Evolutionary conservation across 2,329 filamentous ascomycete species (phyloP).

Genomic region (Ophiostoma triangulosporum): DNA sequence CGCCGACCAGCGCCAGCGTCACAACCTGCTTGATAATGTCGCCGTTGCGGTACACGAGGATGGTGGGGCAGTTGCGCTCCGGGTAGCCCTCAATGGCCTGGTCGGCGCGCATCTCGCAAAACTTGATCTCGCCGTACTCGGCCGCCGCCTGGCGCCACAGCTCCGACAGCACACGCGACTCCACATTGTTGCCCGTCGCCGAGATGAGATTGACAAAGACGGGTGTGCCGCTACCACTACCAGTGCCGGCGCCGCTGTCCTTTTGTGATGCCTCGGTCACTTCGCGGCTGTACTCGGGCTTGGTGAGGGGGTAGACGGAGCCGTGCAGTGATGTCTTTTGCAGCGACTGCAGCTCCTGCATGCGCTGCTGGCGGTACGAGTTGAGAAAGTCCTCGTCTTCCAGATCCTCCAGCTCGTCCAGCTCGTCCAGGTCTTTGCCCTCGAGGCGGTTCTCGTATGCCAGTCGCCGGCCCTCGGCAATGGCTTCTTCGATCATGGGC

Average conservation of each 20-base stretch:
- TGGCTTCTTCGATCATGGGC: conserved; percentile 88
- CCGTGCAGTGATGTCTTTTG: conserved; percentile 71
- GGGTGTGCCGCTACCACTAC: conserved; percentile 17
- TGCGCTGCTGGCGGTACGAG: conserved; percentile 73
- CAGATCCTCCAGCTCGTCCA: conserved; percentile 86
- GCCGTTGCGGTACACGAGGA: conserved; percentile 81
- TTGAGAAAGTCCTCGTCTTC: conserved; percentile 91
- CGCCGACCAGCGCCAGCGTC: conserved; percentile 69
- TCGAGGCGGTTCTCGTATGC: conserved; percentile 89
- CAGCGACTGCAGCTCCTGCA: conserved; percentile 66
- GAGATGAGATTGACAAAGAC: conserved; percentile 75
- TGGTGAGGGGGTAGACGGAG: conserved; percentile 84
- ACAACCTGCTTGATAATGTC: conserved; percentile 87
- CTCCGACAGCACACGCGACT: conserved; percentile 71
- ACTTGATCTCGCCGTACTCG: conserved; percentile 91
- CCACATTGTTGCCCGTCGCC: conserved; percentile 62
- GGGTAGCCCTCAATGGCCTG: conserved; percentile 96
- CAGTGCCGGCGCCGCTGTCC: background rate
- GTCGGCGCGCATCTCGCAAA: conserved; percentile 85
- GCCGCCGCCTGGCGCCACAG: conserved; percentile 73
- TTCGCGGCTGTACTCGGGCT: conserved; percentile 81
- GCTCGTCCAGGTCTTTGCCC: conserved; percentile 85
- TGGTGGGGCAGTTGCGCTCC: conserved; percentile 86
- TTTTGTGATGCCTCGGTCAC: conserved; percentile 75
- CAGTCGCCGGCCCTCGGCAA: conserved; percentile 66